Percentiles rank a stretch among this genome's conserved stretches.
Evolutionary conservation across 1,139 yeast species (phyloP).

Genomic region (Tardiomyces digboiensis): DNA sequence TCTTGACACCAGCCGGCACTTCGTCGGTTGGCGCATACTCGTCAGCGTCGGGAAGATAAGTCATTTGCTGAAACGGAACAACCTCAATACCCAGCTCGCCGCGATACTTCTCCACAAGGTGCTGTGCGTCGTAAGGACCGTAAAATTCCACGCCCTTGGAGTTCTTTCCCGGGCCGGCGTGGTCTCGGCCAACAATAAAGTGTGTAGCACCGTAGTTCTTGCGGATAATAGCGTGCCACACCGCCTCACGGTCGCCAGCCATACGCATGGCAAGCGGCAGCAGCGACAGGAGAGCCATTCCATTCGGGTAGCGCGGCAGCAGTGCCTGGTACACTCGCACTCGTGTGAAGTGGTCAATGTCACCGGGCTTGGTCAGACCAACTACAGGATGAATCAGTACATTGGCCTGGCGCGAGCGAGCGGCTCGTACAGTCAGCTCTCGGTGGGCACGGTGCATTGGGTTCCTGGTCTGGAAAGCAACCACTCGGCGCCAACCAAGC

Average conservation of each 20-base stretch:
- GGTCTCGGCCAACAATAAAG: constrained; percentile 96
- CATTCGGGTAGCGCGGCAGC: constrained; percentile 85
- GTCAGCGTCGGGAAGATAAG: constrained; percentile 91
- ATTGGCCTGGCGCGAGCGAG: constrained; percentile 66
- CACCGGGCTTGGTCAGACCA: constrained; percentile 96
- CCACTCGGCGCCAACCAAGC: constrained; percentile 85
- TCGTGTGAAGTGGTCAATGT: constrained; percentile 95
- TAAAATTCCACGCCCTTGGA: constrained; percentile 91
- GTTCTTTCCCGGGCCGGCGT: constrained; percentile 95
- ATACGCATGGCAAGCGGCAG: constrained; percentile 97
- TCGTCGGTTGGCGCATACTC: constrained; percentile 94
- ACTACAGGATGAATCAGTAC: constrained; percentile 95
- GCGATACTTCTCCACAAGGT: constrained; percentile 62
- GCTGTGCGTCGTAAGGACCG: constrained; percentile 97
- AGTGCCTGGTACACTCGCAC: constrained; percentile 92
- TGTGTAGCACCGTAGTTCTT: constrained; percentile 96
- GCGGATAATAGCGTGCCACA: constrained; percentile 97
- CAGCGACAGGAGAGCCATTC: constrained; percentile 82
- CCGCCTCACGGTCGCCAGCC: constrained; percentile 99
- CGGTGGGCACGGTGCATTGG: constrained; percentile 99
- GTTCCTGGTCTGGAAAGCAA: constrained; percentile 96
- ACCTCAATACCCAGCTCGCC: constrained; percentile 80
- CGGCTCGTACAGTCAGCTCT: constrained; percentile 93
- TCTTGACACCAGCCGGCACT: constrained; percentile 68
- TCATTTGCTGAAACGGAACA: constrained; percentile 96